These are phyloP conservation scores for Podila minutissima DNA, from an alignment of 192 early-diverging fungal species.

Conservation along the genomic window DNA sequence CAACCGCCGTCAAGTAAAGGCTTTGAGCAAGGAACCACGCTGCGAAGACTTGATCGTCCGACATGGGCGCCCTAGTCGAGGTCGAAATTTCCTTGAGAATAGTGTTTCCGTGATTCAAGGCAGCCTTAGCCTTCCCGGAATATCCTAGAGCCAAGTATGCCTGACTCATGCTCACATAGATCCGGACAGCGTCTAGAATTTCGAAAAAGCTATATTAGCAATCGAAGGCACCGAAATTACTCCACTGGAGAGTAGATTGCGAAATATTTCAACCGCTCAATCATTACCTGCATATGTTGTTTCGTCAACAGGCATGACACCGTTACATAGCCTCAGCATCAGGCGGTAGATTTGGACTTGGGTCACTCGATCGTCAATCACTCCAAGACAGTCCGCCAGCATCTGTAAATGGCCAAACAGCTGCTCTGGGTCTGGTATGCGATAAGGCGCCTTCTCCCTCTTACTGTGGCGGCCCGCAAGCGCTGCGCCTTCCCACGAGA, in stretches of 20 bases:
- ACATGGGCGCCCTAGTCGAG: background rate
- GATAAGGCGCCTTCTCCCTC: constrained; percentile 34
- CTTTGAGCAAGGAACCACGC: constrained; percentile 65
- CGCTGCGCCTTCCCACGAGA: constrained; percentile 16
- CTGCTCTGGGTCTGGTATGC: constrained; percentile 59
- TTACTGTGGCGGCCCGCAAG: constrained; percentile 8
- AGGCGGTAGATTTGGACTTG: constrained; percentile 65
- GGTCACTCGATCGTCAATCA: constrained; percentile 62
- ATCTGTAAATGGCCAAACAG: constrained; percentile 64
- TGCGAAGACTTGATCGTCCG: constrained; percentile 30
- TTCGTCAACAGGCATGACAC: constrained; percentile 31
- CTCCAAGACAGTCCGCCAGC: constrained; percentile 69
- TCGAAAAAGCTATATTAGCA: constrained; percentile 1
- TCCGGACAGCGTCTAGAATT: constrained; percentile 56
- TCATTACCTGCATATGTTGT: constrained; percentile 48
- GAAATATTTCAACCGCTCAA: background rate
- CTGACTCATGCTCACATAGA: constrained; percentile 60
- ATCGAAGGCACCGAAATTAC: too few species aligned
- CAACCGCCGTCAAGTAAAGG: constrained; percentile 66
- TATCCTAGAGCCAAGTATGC: constrained; percentile 76
- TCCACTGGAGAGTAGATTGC: too few species aligned
- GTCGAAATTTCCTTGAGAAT: constrained; percentile 31
- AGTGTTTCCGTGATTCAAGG: constrained; percentile 59
- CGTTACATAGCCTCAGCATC: constrained; percentile 66
- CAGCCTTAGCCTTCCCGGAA: constrained; percentile 73